Evolutionary conservation across 2,329 filamentous ascomycete genomes (phyloP), one percentile per base, ranked within the genome.

Genomic region (Hymenotorrendiella dingleyae): DNA sequence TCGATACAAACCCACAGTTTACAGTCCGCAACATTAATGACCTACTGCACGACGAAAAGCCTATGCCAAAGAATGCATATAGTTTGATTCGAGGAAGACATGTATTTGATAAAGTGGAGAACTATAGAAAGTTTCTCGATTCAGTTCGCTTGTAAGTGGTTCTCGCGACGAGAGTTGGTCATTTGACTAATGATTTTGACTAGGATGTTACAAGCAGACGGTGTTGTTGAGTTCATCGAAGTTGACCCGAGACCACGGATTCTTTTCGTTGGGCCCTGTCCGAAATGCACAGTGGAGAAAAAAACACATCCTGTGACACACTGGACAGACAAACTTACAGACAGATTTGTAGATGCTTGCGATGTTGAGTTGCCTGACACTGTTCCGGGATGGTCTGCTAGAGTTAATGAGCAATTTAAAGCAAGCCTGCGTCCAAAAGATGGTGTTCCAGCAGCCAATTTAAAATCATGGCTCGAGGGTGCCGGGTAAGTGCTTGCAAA

Each of bases 201-300:
- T 23, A 54, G 49, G 27, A 46, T 59, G 14, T 47, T 60, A 3
- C 50, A 59, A 21, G 55, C 56, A n/a, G 55, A 53, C 35, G 58
- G 56, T 7, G 54, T 61, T 26, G 50, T 61, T 14, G 57, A 61
- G 40, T 60, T 61, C 22, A 36, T 57, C 4, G 57, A 61, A 38
- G 43, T 60, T 23, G 57, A 61, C 38, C 52, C 54, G 16, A 44
- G 57, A 36, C 58, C 57, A 14, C 52, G 58, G 20, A 42, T 38
- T 4, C 27, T 39, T 11, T 36, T 36, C 20, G 26, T 30, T 9
- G 42, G 42, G 12, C 43, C 29, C 33, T 35, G 14, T 32, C 40
- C 6, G 28, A 35, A 32, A 16, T 37, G 3, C 39, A 24, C 6
- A 32, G 45, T 24, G 22, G 52, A 12, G 7, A 46, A 50, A 16